Evolutionary conservation across 768 basidiomycete species (phyloP).

Genomic region (Gloeophyllum trabeum): DNA sequence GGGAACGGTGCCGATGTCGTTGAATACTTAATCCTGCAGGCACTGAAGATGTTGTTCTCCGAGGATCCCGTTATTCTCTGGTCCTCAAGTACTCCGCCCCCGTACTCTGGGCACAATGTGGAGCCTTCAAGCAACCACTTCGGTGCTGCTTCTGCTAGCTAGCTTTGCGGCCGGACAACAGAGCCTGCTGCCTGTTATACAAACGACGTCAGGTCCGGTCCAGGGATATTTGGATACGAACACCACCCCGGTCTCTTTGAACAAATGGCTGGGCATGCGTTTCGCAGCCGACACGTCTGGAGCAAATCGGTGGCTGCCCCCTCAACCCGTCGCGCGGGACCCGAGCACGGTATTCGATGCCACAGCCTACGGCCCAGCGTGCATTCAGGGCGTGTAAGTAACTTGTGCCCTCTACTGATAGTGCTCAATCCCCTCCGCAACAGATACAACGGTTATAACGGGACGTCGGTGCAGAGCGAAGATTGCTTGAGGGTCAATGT

Average conservation of each 20-base stretch:
- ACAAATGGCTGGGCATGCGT: constrained; percentile 14
- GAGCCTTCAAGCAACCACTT: no score
- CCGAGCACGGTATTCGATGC: constrained; percentile 8
- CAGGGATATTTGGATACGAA: constrained; percentile 12
- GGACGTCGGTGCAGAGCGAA: constrained; percentile 14
- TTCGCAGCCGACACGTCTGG: constrained; percentile 14
- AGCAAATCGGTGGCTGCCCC: constrained; percentile 13
- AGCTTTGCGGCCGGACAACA: no score
- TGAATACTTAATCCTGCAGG: no score
- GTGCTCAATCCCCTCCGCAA: not conserved
- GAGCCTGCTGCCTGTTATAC: no score
- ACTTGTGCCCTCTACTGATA: not conserved
- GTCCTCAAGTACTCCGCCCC: no score
- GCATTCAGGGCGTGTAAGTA: constrained; percentile 10
- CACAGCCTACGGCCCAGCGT: constrained; percentile 13
- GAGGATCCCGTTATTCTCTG: no score
- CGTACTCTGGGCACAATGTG: no score
- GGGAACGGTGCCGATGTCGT: no score
- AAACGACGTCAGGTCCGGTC: constrained; percentile 13
- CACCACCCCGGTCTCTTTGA: constrained; percentile 11
- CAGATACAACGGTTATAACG: constrained; percentile 11
- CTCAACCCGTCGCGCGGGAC: constrained; percentile 7
- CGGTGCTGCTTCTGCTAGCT: no score
- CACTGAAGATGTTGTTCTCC: no score
- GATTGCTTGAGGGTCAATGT: constrained; percentile 14